Conservation (phyloP, 2,329 filamentous ascomycete genomes). For the Paracorniculantispora psalliotae region DNA sequence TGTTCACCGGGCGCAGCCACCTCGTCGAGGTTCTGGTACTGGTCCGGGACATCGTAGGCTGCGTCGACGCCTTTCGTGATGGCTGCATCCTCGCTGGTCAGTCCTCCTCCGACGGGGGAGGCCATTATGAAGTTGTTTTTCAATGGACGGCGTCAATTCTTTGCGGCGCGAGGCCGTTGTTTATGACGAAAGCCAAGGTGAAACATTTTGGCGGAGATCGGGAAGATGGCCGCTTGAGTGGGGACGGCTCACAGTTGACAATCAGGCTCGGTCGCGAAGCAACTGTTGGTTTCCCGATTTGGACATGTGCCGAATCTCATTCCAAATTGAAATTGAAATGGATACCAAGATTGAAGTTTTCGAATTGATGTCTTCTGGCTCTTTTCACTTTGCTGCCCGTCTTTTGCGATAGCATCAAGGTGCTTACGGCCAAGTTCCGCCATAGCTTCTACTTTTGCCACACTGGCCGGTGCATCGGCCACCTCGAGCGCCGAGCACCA, state of each 20-base stretch:
- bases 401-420: background rate
- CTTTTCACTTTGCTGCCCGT: background rate
- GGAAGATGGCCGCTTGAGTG: background rate
- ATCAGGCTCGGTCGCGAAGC: background rate
- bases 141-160: background rate
- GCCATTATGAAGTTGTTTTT: background rate
- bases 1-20: constrained; percentile 20
- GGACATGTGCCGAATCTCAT: background rate
- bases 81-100: background rate
- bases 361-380: background rate
- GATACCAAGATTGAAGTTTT: background rate
- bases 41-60: constrained; percentile 31
- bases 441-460: background rate
- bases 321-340: background rate
- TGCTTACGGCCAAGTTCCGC: background rate
- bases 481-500: background rate
- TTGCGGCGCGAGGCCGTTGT: background rate
- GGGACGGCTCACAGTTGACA: background rate
- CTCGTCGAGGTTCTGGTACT: constrained; percentile 39
- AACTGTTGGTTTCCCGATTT: background rate
- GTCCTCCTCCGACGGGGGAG: background rate
- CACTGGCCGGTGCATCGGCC: background rate
- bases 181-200: background rate
- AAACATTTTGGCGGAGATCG: background rate
- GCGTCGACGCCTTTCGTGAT: background rate